phyloP scores from a whole-genome alignment of 805 yeast species.

The Schwanniomyces pseudopolymorphus region DNA sequence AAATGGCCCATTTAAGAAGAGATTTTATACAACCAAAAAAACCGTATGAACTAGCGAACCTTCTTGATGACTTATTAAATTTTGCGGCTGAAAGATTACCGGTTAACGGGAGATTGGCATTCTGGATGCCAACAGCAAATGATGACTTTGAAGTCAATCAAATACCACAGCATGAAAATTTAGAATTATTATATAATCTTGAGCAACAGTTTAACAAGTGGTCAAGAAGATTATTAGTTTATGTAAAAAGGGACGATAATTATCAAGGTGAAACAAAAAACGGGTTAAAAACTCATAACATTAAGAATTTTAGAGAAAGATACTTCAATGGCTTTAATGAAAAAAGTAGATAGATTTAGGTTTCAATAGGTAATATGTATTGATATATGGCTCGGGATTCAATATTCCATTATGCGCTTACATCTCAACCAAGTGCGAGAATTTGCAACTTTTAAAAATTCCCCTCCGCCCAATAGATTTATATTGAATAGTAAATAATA shows the following conservation, averaged over 20 bases:
- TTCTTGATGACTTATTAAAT: conserved; percentile 73
- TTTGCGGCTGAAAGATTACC: conserved; percentile 75
- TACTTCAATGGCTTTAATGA: conserved; percentile 68
- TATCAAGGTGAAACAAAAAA: conserved; percentile 50
- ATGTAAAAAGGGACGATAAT: conserved; percentile 56
- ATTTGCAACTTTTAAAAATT: conserved; percentile 5
- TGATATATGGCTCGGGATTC: neutral
- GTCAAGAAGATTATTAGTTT: conserved; percentile 85
- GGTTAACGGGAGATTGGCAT: conserved; percentile 76
- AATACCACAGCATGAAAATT: conserved; percentile 74
- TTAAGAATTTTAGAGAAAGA: conserved; percentile 65
- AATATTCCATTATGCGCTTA: conserved; percentile 12
- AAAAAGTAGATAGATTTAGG: conserved; percentile 21
- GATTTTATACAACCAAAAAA: conserved; percentile 93
- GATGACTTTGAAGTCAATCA: conserved; percentile 69
- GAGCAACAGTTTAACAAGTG: conserved; percentile 91
- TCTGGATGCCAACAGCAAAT: conserved; percentile 98
- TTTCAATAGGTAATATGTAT: neutral
- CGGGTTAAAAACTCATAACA: conserved; percentile 47
- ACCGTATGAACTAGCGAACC: conserved; percentile 75
- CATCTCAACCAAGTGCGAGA: conserved; percentile 13
- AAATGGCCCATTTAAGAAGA: conserved; percentile 68
- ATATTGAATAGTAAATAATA: neutral
- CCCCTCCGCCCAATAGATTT: neutral
- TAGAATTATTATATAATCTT: conserved; percentile 70